Percentiles rank a stretch among this genome's conserved stretches.
phyloP scores from a whole-genome alignment of 768 basidiomycete species.

The Tylopilus felleus region DNA sequence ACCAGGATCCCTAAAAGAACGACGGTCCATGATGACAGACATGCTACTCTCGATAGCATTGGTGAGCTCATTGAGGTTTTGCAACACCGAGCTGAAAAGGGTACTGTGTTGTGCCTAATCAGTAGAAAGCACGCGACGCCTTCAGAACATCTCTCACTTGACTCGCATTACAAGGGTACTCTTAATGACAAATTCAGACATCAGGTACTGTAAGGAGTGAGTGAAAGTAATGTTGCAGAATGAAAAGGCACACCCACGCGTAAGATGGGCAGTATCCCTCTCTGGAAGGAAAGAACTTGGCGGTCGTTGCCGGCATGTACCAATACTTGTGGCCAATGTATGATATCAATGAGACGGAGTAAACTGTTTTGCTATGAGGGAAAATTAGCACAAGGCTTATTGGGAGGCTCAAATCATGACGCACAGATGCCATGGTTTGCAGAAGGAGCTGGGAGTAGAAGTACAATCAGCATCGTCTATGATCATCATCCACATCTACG shows the following conservation, averaged over 20 bases:
- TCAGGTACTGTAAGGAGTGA: slow-evolving; percentile 43
- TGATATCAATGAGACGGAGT: slow-evolving; percentile 46
- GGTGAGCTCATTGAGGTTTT: slow-evolving; percentile 43
- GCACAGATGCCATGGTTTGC: slow-evolving; percentile 37
- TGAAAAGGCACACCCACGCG: slow-evolving; percentile 32
- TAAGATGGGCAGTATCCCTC: slow-evolving; percentile 52
- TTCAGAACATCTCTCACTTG: slow-evolving; percentile 39
- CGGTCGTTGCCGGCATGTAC: slow-evolving; percentile 33
- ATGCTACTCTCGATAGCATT: slow-evolving; percentile 41
- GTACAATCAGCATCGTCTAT: slow-evolving; percentile 1
- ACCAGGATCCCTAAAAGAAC: slow-evolving; percentile 33
- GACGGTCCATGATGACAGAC: slow-evolving; percentile 26
- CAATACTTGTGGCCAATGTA: slow-evolving; percentile 45
- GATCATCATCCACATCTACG: background rate
- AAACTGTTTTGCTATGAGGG: slow-evolving; percentile 46
- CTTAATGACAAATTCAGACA: slow-evolving; percentile 57
- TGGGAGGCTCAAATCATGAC: background rate
- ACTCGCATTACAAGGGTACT: slow-evolving; percentile 48
- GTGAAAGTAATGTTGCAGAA: background rate
- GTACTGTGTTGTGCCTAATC: slow-evolving; percentile 29
- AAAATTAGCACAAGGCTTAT: background rate
- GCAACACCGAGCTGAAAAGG: slow-evolving; percentile 44
- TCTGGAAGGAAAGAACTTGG: slow-evolving; percentile 52
- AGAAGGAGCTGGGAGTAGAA: slow-evolving; percentile 36
- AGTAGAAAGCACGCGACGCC: slow-evolving; percentile 1